Evolutionary conservation across 805 yeast genomes (phyloP).

Genomic region (Pichia scutulata): DNA sequence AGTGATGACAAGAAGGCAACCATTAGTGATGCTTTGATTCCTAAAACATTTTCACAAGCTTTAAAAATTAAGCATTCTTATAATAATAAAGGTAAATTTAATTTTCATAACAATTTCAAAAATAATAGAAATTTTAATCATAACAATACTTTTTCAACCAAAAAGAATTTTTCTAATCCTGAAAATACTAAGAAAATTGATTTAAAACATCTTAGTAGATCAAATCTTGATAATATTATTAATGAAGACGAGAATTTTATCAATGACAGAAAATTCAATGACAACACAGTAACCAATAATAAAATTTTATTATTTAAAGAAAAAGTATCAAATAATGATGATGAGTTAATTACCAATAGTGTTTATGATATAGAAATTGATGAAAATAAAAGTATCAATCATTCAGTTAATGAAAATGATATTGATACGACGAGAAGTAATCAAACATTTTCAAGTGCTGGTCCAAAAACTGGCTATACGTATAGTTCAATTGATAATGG

Average conservation of each 20-base stretch:
- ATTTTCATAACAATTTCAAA: not conserved
- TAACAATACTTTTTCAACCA: not conserved
- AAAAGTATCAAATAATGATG: not conserved
- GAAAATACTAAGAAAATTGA: not conserved
- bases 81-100: conserved; percentile 2
- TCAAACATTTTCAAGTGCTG: conserved; percentile 22
- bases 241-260: not conserved
- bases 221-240: not conserved
- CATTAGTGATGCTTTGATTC: conserved; percentile 4
- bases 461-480: conserved; percentile 25
- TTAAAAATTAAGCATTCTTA: conserved; percentile 5
- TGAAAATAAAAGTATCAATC: conserved; percentile 2
- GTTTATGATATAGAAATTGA: conserved; percentile 10
- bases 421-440: conserved; percentile 19
- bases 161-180: not conserved
- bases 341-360: not conserved
- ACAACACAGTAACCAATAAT: not conserved
- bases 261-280: not conserved
- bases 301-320: not conserved
- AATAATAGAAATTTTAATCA: not conserved
- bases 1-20: no score
- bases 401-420: conserved; percentile 15
- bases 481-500: conserved; percentile 23
- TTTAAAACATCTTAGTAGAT: not conserved
- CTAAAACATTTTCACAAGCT: conserved; percentile 6